Base-by-base conservation (phyloP, 768 basidiomycete genomes). In the Lactifluus pinguis region DNA sequence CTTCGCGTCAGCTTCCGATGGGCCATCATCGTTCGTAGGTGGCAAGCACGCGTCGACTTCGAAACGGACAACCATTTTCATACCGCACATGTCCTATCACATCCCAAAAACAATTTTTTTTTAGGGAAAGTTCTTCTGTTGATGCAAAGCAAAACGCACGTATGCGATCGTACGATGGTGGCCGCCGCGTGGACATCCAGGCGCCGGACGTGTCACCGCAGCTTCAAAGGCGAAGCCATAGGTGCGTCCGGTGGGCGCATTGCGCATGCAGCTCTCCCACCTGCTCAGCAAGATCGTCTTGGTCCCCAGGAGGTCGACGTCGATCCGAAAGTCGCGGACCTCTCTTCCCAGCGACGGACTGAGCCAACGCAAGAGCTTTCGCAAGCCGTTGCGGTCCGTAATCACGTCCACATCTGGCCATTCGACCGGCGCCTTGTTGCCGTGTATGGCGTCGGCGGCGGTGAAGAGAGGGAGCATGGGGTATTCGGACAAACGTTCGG, bases 151-250 rank as follows among this genome's bases (percentile, higher is more conserved):
- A 11, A 25, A 25, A 70, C 84, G 71, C 69, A 87, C 87, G 61
- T 86, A 87, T 64, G 72, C 74, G 11, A 87, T 70, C 57, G 86
- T 80, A 25, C 86, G 77, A 66, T 86, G 80, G 64, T 89, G 85
- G 0, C 80, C 83, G 0, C 79, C 74, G 51, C 75, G 75, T 30
- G 74, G 76, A 64, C 84, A 84, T 45, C 79, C 80, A 4, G 69
- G 63, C 1, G 77, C 79, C 19, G 72, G 67, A n/a, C 59, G 71
- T 0, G 86, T 85, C 3, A 78, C 76, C 0, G 78, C 79, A 61
- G 75, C 77, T 66, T 87, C 82, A 65, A 87, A 92, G 59, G 79
- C 83, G 51, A 79, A 73, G 0, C 86, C 86, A 69, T 75, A 90
- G 0, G 71, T 73, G 0, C 75, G 76, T 14, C 77, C 64, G 7